phyloP scores from a whole-genome alignment of 306 rosid genomes.

The Vigna trinervia region DNA sequence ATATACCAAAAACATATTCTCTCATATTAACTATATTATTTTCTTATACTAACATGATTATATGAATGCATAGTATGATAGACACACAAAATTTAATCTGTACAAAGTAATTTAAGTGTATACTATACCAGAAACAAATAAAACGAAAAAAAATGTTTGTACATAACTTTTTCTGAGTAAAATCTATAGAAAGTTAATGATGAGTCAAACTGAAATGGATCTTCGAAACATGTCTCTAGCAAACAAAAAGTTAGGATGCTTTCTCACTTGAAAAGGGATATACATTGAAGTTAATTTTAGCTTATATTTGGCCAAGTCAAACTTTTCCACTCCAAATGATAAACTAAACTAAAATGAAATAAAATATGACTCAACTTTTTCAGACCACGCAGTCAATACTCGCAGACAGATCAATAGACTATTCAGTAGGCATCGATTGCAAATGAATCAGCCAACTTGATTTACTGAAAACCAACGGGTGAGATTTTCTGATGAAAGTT shows the following conservation, averaged over 20 bases:
- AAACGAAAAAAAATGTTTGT: neutral
- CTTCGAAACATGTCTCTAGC: neutral
- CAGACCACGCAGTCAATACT: neutral
- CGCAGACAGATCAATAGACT: conserved; percentile 5
- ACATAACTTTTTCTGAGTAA: neutral
- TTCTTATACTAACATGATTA: neutral
- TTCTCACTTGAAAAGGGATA: conserved; percentile 25
- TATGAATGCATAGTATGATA: neutral
- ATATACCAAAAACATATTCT: too few relatives aligned
- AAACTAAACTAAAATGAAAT: neutral
- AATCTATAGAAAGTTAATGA: neutral
- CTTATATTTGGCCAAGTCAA: neutral
- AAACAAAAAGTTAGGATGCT: neutral
- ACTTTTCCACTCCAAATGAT: neutral
- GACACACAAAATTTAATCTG: neutral
- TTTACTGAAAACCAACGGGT: conserved; percentile 37
- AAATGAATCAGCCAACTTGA: conserved; percentile 15
- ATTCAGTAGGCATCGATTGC: neutral
- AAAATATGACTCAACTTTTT: conserved; percentile 16
- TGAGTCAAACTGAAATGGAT: neutral
- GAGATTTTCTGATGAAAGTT: conserved; percentile 35
- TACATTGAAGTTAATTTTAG: neutral
- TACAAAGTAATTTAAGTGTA: neutral
- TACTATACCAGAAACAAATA: neutral
- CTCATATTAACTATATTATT: neutral